Evolutionary conservation across 257 asterid species (phyloP).

Genomic region (Solanum lignicaule): DNA sequence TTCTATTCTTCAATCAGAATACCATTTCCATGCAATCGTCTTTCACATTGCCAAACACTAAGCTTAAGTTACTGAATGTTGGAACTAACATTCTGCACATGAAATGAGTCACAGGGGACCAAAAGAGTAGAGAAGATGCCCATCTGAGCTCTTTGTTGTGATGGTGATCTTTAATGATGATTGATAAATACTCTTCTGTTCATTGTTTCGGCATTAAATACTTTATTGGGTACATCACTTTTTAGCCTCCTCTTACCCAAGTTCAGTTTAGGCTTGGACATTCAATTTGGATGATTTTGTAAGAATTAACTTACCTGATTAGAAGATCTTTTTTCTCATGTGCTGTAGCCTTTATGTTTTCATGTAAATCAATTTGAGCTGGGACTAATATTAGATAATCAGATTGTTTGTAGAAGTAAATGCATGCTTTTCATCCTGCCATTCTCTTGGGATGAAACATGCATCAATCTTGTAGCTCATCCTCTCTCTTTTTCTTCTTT

Average conservation of each 20-base stretch:
- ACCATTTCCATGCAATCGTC: too few relatives aligned
- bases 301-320: neutral
- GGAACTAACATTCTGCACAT: too few relatives aligned
- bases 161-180: neutral
- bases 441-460: neutral
- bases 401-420: neutral
- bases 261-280: neutral
- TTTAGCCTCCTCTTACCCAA: neutral
- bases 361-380: neutral
- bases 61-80: too few relatives aligned
- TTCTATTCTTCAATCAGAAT: too few relatives aligned
- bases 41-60: too few relatives aligned
- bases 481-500: too few relatives aligned
- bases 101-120: too few relatives aligned
- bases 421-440: neutral
- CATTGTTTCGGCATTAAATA: neutral
- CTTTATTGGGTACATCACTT: neutral
- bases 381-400: neutral
- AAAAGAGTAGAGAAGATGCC: neutral
- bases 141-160: neutral
- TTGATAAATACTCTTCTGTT: neutral
- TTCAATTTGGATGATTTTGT: neutral
- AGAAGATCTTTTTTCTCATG: neutral
- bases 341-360: neutral
- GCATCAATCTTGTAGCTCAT: neutral